A percentile compares a stretch with the other conserved stretches of the same genome.
Evolutionary conservation across 2,329 filamentous ascomycete species (phyloP).

Genomic region (Zasmidium angulare): DNA sequence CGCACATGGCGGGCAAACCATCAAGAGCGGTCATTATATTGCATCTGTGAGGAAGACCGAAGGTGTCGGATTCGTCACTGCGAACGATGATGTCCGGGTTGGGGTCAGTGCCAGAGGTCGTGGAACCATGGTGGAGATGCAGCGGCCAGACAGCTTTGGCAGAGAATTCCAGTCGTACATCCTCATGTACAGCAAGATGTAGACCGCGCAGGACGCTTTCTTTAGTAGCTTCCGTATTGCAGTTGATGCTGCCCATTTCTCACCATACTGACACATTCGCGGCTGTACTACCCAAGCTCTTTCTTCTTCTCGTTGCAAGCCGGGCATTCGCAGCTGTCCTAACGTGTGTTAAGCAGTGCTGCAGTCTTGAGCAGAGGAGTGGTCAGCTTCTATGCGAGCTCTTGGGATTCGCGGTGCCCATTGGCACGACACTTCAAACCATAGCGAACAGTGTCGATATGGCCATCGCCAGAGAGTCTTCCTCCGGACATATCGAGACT

Average conservation of each 20-base stretch:
- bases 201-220: not conserved
- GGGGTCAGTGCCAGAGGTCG: not conserved
- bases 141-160: not conserved
- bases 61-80: not conserved
- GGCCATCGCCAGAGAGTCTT: not conserved
- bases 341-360: too few species aligned
- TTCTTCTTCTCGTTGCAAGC: too few species aligned
- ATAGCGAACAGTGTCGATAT: too few species aligned
- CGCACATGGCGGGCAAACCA: conserved; percentile 1
- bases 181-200: conserved; percentile 7
- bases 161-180: not conserved
- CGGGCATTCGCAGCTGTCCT: too few species aligned
- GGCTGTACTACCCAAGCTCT: too few species aligned
- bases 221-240: too few species aligned
- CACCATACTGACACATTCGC: too few species aligned
- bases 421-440: too few species aligned
- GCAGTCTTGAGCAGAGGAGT: too few species aligned
- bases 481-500: not conserved
- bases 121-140: conserved; percentile 1
- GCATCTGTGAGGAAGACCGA: conserved; percentile 7
- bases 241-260: too few species aligned
- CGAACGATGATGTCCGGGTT: conserved; percentile 5
- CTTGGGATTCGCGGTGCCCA: too few species aligned
- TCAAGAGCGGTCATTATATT: conserved; percentile 9
- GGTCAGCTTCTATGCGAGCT: too few species aligned